Base-by-base conservation (phyloP, 2,329 filamentous ascomycete species). In the Fusarium incarnatum region DNA sequence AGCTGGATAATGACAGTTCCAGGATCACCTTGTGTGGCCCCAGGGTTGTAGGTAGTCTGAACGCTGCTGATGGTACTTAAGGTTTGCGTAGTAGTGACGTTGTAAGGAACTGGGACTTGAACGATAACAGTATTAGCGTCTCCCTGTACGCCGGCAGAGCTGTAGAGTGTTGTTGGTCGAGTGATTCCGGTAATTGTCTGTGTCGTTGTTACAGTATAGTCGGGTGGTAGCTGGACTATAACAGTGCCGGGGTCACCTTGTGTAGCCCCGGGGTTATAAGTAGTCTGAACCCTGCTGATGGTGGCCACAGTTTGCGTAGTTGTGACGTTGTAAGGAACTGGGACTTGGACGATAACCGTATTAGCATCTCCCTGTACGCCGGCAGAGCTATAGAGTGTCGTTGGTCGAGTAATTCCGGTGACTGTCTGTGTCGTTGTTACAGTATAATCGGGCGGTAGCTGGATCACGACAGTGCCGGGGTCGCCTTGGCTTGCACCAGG, bases 191-290 rank as follows among this genome's bases (percentile, higher is more conserved):
- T 41, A n/a, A 64, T 16, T 5, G 53, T 64, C 27, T 64, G 25
- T 13, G 62, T 64, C 16, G 34, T 60, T n/a, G 63, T 65, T 7
- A 66, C 32, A 6, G 65, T 66, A 2, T 34, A 53, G 5, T 66
- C 63, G 1, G 63, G 63, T 5, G 63, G 63, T 11, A 66, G 18
- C 28, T 66, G 18, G 7, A 66, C 6, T 8, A 66, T 44, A 3
- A 66, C 27, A 3, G 61, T 66, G 3, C 60, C 60, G 5, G 65
- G 64, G 4, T 68, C 64, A 13, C 64, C 65, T 47, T 49, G 64
- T 6, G 48, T 50, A 1, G 27, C 56, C 12, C 66, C 56, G 8
- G 56, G 40, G 10, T 50, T 41, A 37, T 55, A 69, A 5, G 66
- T 53, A 0, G 67, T 69, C 3, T 44, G 45, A 8, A 34, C 30